phyloP scores from a whole-genome alignment of 2,329 filamentous ascomycete genomes.

The Xylaria sp. region DNA sequence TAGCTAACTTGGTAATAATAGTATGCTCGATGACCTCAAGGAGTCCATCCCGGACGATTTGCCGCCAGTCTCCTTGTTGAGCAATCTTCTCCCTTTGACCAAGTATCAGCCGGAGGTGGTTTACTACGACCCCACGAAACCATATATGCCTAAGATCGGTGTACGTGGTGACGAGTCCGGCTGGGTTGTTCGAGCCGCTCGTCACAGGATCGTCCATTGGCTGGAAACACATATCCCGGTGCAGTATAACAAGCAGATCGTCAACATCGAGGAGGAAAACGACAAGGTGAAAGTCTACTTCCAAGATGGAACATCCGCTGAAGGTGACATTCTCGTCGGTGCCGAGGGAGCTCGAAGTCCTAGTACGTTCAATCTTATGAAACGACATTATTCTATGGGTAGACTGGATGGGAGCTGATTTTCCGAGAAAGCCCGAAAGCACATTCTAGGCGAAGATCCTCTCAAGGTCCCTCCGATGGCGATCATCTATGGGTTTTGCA shows the following conservation, averaged over 20 bases:
- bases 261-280: conserved; percentile 50
- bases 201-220: conserved; percentile 46
- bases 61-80: conserved; percentile 40
- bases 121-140: conserved; percentile 39
- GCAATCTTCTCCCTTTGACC: conserved; percentile 40
- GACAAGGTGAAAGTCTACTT: conserved; percentile 56
- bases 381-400: neutral
- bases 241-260: conserved; percentile 55
- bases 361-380: conserved; percentile 45
- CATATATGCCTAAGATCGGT: conserved; percentile 33
- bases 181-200: conserved; percentile 50
- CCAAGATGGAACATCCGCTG: conserved; percentile 55
- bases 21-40: conserved; percentile 43
- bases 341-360: conserved; percentile 58
- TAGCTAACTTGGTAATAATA: conserved; percentile 24
- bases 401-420: conserved; percentile 16
- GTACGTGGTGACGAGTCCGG: conserved; percentile 41
- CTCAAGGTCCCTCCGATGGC: conserved; percentile 45
- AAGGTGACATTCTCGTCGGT: conserved; percentile 59
- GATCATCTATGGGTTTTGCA: conserved; percentile 46
- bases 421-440: conserved; percentile 46
- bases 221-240: conserved; percentile 47
- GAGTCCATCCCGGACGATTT: conserved; percentile 41
- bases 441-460: conserved; percentile 47
- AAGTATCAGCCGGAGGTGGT: conserved; percentile 38